Evolutionary conservation across 768 basidiomycete genomes (phyloP), one percentile per base, ranked within the genome.

Genomic region (Naganishia vaughanmartiniae): DNA sequence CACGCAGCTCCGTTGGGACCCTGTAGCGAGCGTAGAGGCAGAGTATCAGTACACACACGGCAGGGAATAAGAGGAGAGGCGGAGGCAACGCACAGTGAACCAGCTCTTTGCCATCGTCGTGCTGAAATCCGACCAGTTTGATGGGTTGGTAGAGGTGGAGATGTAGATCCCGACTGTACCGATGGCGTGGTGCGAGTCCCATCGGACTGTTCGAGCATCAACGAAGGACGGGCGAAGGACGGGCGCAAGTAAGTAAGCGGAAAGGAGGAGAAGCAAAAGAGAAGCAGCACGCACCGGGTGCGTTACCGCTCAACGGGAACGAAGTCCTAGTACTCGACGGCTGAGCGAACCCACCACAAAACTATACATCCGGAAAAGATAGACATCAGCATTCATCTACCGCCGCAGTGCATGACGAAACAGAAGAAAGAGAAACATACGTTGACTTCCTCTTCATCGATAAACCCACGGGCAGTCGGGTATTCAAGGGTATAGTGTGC

Each of bases 401-500:
- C 6, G 31, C 34, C 34, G n/a, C n/a, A n/a, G n/a, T n/a, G n/a
- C n/a, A 5, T 36, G 6, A 36, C 12, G 34, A 12, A 36, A 4
- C 42, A 42, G 10, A 42, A 15, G 36, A 15, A 33, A 3, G 30
- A 7, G 3, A 31, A 0, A 83, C 75, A 65, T 85, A 72, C 68
- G 26, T 72, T 48, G 33, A 72, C 72, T 51, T 76, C 76, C 42
- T 74, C 60, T 33, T 80, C 82, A 67, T 88, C 85, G 66, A 84
- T 84, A 78, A 93, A 93, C 1, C 92, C 92, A 56, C 92, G 84
- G 14, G 90, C 88, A 0, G 83, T 73, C 21, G 92, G 92, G 79
- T 86, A 92, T 75, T 88, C 85, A 53, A 93, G 83, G 74, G 89
- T 88, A 82, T 93, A 93, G 80, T 94, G 92, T 10, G 90, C 91